Percentiles rank a stretch among this genome's conserved stretches.
phyloP scores from a whole-genome alignment of 2,329 filamentous ascomycete species.

The Scleromitrula shiraiana region DNA sequence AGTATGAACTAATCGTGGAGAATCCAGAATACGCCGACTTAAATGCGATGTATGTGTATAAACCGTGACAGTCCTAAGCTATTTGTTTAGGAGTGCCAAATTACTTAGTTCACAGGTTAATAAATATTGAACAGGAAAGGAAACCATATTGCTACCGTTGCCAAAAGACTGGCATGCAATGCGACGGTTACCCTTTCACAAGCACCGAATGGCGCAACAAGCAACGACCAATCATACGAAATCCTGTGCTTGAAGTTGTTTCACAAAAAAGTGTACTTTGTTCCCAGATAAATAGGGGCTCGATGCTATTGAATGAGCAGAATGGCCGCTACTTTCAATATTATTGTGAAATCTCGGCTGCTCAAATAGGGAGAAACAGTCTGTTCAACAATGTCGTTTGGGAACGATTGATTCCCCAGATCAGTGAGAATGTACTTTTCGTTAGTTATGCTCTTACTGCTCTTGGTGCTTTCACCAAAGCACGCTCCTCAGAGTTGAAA shows the following conservation, averaged over 20 bases:
- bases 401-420: slow-evolving; percentile 17
- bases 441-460: slow-evolving; percentile 17
- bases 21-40: not conserved
- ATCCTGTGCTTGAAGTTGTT: not conserved
- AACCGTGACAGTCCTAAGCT: not conserved
- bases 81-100: no score
- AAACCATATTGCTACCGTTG: slow-evolving; percentile 17
- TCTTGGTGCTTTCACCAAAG: slow-evolving; percentile 15
- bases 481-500: not conserved
- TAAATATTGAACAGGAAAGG: slow-evolving; percentile 13
- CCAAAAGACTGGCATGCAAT: slow-evolving; percentile 12
- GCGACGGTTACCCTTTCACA: slow-evolving; percentile 14
- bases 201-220: no score
- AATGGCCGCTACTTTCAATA: slow-evolving; percentile 15
- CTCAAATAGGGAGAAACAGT: slow-evolving; percentile 14
- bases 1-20: slow-evolving; percentile 1
- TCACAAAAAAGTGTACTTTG: not conserved
- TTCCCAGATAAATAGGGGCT: not conserved
- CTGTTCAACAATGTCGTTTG: slow-evolving; percentile 14
- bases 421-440: slow-evolving; percentile 14
- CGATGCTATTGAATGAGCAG: slow-evolving; percentile 8
- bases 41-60: slow-evolving; percentile 7
- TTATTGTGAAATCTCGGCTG: slow-evolving; percentile 13
- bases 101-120: no score
- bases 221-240: not conserved